Evolutionary conservation across 306 rosid genomes (phyloP), one percentile per base, ranked within the genome.

Genomic region (Glycyrrhiza uralensis): DNA sequence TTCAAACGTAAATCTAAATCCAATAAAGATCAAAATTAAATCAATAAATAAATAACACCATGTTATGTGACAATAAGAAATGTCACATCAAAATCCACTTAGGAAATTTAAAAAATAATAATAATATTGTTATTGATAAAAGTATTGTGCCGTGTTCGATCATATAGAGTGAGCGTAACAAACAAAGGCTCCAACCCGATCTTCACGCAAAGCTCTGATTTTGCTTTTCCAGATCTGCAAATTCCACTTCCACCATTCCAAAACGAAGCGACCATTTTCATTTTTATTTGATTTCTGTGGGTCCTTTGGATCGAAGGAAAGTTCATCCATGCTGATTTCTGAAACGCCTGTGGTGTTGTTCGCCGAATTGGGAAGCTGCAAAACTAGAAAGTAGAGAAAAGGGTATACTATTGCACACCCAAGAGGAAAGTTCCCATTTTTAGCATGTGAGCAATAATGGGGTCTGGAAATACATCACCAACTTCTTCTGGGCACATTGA

Each of bases 401-500:
- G 49, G 41, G n/a, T n/a, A n/a, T n/a, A n/a, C n/a, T 66, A 8
- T 12, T 71, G 6, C 24, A 52, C 6, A 28, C 70, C 79, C 64
- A 51, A 69, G 5, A 63, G 7, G 0, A 23, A 67, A 60, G 18
- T 3, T 38, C 56, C 51, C 2, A 6, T 41, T 59, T 60, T 47
- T 83, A 64, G 64, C 29, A 69, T 79, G 78, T 75, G 72, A 82
- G 52, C 45, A 23, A 29, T 57, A 49, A 79, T 75, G 83, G 86
- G 83, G 45, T 64, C 76, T 35, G 81, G 45, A 49, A 70, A 32
- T 57, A 41, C 7, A 59, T 46, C 44, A 32, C 38, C 78, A 18
- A 70, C 86, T 70, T 79, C 84, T 66, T 71, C 84, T 13, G 73
- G 47, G 24, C 67, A 24, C 69, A 12, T 71, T 44, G 47, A 79